phyloP scores from a whole-genome alignment of 2,329 filamentous ascomycete species.

The Colletotrichum australisinense region DNA sequence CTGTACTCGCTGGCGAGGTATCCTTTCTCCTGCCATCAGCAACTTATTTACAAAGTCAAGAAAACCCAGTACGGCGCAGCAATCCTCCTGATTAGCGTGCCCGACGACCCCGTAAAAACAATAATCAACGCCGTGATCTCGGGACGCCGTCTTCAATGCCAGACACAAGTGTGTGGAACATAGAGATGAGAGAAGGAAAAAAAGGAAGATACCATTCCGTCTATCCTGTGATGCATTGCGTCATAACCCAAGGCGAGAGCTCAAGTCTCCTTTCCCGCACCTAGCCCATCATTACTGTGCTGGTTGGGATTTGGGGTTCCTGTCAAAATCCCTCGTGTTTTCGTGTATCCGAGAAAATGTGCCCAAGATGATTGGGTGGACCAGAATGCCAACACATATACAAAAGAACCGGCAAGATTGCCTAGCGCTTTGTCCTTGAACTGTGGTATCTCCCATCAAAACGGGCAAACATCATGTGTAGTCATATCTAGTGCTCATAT shows the following conservation, averaged over 20 bases:
- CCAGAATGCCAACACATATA: neutral
- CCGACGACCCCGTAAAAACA: slow-evolving; percentile 15
- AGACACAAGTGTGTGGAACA: slow-evolving; percentile 22
- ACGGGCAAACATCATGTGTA: slow-evolving; percentile 12
- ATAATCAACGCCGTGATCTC: slow-evolving; percentile 30
- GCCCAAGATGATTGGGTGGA: neutral
- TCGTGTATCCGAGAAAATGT: neutral
- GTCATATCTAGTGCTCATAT: slow-evolving; percentile 49
- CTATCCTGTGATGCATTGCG: slow-evolving; percentile 17
- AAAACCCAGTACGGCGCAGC: neutral
- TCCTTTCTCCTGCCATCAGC: neutral
- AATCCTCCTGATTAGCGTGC: slow-evolving; percentile 1
- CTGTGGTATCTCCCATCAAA: slow-evolving; percentile 17
- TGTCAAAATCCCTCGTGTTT: neutral
- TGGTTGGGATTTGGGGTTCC: neutral
- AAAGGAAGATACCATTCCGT: slow-evolving; percentile 23
- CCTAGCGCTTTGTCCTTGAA: neutral
- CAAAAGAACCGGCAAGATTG: neutral
- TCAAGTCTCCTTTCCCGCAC: neutral
- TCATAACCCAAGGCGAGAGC: slow-evolving; percentile 17
- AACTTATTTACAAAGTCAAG: slow-evolving; percentile 25
- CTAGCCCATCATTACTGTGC: slow-evolving; percentile 13
- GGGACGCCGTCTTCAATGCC: slow-evolving; percentile 32
- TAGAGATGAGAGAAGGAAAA: slow-evolving; percentile 3
- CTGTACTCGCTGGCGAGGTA: neutral